Evolutionary conservation across 129 eudicot species (phyloP).

Genomic region (Flaveria sonorensis): DNA sequence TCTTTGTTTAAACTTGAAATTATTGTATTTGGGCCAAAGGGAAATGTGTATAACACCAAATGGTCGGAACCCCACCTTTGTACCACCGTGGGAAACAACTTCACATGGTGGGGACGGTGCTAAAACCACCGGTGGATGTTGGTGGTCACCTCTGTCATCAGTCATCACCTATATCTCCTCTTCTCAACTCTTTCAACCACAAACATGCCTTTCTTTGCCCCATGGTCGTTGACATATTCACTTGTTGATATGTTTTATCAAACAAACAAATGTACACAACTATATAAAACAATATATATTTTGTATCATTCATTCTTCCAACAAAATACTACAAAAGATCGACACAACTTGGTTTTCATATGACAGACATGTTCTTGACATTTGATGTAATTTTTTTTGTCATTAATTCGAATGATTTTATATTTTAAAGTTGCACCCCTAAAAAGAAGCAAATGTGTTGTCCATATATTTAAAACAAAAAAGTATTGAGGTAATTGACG

Average conservation of each 20-base stretch:
- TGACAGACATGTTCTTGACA: constrained; percentile 23
- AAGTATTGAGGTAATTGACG: too few species aligned
- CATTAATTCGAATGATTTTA: not conserved
- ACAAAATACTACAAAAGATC: constrained; percentile 22
- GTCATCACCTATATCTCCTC: not conserved
- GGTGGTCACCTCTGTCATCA: constrained; percentile 30
- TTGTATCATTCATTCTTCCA: constrained; percentile 6
- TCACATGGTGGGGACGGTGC: constrained; percentile 42
- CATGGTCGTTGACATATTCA: constrained; percentile 42
- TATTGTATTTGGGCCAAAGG: not conserved
- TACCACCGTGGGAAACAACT: constrained; percentile 33
- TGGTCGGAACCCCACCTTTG: constrained; percentile 32
- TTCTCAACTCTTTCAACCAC: constrained; percentile 26
- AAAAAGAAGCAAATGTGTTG: not conserved
- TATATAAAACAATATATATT: constrained; percentile 25
- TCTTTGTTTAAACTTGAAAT: too few species aligned
- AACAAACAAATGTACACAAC: constrained; percentile 24
- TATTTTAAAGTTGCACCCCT: not conserved
- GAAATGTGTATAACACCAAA: not conserved
- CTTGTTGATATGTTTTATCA: constrained; percentile 14
- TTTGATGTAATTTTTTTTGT: not conserved
- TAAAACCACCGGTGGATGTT: constrained; percentile 28
- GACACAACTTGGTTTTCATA: constrained; percentile 7
- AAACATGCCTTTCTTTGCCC: constrained; percentile 35
- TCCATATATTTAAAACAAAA: not conserved